Base-by-base conservation (phyloP, 768 basidiomycete species). In the Amanita subjunquillea region DNA sequence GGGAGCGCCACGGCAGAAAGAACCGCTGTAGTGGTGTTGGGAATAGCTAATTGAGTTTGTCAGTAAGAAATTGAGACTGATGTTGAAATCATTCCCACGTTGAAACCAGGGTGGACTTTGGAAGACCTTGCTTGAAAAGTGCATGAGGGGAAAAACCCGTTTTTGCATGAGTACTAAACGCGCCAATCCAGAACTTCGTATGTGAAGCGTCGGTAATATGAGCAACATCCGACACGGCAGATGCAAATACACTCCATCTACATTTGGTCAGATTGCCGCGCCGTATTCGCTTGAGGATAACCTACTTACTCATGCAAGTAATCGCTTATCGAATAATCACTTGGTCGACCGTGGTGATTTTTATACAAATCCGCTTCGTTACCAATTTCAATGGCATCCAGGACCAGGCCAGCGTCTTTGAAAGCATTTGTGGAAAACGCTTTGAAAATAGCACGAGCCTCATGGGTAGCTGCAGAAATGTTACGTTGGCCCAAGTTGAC, bases 141-240 rank as follows among this genome's bases (percentile, higher is more conserved):
- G 77, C 72, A 65, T 81, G 77, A 0, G 83, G 83, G 30, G 83
- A 83, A 62, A 84, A 85, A n/a, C 72, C 75, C 29, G 57, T 62
- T 1, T 66, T 63, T 6, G 67, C 63, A 58, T 76, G 75, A 5
- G 75, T 73, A 15, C 79, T 77, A 58, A 83, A 80, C 1, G 77
- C 69, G 10, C 57, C 72, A 23, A 71, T 79, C 58, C 74, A 73
- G 38, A 82, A 69, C 46, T 72, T 73, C 0, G 75, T 71, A 36
- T 62, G 58, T 4, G 76, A 74, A 13, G 58, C 60, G 1, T 65
- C 34, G 9, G 67, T 59, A 22, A 82, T 63, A 3, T 68, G 62
- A 32, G 67, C 69, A 2, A 71, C 70, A 22, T 59, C 57, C 1
- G 74, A 70, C 17, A 82, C 68, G 32, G 77, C 78, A 1, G 65